Conservation (phyloP, 139 green algal species). For the Gonium pectorale region DNA sequence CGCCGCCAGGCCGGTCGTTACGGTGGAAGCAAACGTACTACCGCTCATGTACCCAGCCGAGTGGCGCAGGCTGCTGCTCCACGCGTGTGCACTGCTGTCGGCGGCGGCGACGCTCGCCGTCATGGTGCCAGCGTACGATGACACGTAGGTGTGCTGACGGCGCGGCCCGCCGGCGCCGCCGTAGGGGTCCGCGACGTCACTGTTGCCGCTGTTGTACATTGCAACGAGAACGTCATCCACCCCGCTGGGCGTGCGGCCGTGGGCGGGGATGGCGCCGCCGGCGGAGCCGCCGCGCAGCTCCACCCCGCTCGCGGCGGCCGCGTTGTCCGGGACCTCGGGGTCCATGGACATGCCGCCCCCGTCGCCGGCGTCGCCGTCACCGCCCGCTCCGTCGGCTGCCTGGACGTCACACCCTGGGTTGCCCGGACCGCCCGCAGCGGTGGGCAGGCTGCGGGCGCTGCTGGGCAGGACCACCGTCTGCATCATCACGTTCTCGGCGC, state of each 20-base stretch:
- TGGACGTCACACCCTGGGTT: too few species aligned
- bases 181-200: not conserved
- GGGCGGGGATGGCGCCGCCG: not conserved
- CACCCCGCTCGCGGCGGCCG: not conserved
- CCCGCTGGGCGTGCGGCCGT: not conserved
- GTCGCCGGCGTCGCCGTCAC: not conserved
- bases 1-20: not conserved
- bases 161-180: not conserved
- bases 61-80: constrained; percentile 23
- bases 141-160: not conserved
- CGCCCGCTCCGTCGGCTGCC: not conserved
- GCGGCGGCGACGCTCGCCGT: not conserved
- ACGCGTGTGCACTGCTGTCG: not conserved
- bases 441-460: not conserved
- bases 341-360: too few species aligned
- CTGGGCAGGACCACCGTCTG: constrained; percentile 40
- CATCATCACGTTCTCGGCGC: constrained; percentile 77
- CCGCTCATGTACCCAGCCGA: constrained; percentile 13
- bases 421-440: too few species aligned
- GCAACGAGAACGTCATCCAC: not conserved
- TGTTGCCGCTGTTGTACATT: constrained; percentile 8
- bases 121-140: not conserved
- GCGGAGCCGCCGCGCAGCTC: not conserved
- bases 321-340: too few species aligned
- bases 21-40: constrained; percentile 7